Percentiles rank a stretch among this genome's conserved stretches.
These are phyloP conservation scores for Ramalina intermedia DNA, from an alignment of 495 filamentous ascomycete genomes.

Conservation along the genomic window DNA sequence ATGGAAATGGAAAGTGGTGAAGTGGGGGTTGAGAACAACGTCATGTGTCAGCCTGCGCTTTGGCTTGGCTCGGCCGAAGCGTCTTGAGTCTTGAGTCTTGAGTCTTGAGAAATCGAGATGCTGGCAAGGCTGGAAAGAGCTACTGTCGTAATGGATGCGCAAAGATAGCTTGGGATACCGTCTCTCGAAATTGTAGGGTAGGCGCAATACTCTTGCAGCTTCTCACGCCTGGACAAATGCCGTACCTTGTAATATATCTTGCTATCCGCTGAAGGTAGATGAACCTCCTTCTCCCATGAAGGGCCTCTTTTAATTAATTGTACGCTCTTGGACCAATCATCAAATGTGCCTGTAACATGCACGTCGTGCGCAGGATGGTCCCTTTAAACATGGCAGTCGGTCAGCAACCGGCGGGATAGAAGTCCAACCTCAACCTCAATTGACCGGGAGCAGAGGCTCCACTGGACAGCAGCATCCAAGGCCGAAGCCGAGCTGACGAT, in stretches of 20 bases:
- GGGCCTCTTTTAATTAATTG: slow-evolving; percentile 60
- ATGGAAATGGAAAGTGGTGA: not conserved
- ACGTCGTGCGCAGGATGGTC: slow-evolving; percentile 67
- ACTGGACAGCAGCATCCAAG: too few species aligned
- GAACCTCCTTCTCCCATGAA: slow-evolving; percentile 62
- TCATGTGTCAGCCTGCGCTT: not conserved
- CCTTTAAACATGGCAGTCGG: slow-evolving; percentile 31
- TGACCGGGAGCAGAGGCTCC: too few species aligned
- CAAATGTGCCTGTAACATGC: slow-evolving; percentile 90
- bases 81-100: not conserved
- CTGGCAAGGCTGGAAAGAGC: not conserved
- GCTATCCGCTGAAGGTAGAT: slow-evolving; percentile 41
- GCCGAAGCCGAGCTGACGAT: too few species aligned
- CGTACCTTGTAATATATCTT: slow-evolving; percentile 77
- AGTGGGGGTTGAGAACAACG: not conserved
- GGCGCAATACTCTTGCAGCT: too few species aligned
- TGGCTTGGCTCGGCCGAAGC: too few species aligned
- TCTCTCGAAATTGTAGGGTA: too few species aligned
- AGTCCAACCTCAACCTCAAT: not conserved
- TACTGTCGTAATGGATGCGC: not conserved
- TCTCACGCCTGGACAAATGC: slow-evolving; percentile 2
- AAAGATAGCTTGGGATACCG: not conserved
- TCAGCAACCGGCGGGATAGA: slow-evolving; percentile 2
- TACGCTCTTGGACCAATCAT: slow-evolving; percentile 78
- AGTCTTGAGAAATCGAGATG: not conserved